phyloP scores from a whole-genome alignment of 352 stramenopile species.

The Pythium aquatile region DNA sequence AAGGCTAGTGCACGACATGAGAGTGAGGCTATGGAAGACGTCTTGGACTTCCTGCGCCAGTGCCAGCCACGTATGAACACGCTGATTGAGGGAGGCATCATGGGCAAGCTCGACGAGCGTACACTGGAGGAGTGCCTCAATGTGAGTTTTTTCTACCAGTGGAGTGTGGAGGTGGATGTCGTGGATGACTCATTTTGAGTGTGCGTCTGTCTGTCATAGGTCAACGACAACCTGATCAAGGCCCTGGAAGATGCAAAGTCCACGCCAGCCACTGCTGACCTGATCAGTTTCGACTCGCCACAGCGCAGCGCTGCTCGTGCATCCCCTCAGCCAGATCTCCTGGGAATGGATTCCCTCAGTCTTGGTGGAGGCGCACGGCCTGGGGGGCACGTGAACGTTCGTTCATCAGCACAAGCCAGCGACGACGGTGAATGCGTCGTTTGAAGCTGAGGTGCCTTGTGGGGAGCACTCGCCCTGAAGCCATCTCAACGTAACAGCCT shows the following conservation, averaged over 20 bases:
- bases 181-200: background rate
- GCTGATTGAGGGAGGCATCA: constrained; percentile 82
- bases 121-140: constrained; percentile 83
- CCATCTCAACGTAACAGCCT: constrained; percentile 30
- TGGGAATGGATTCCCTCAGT: constrained; percentile 23
- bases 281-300: constrained; percentile 69
- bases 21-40: constrained; percentile 58
- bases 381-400: constrained; percentile 10
- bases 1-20: constrained; percentile 26
- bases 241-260: constrained; percentile 55
- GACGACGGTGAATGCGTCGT: constrained; percentile 39
- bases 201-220: constrained; percentile 27
- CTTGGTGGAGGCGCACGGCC: constrained; percentile 14
- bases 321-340: constrained; percentile 13
- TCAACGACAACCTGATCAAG: constrained; percentile 84
- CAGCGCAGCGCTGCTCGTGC: constrained; percentile 25
- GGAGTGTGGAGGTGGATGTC: background rate
- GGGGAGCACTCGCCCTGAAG: background rate
- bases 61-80: constrained; percentile 88
- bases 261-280: constrained; percentile 23
- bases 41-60: constrained; percentile 79
- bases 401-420: constrained; percentile 36
- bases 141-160: constrained; percentile 28
- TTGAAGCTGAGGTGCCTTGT: background rate
- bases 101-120: constrained; percentile 80